These are phyloP conservation scores for Pseudogymnoascus sp. DNA, from an alignment of 2,329 filamentous ascomycete genomes.

Conservation along the genomic window DNA sequence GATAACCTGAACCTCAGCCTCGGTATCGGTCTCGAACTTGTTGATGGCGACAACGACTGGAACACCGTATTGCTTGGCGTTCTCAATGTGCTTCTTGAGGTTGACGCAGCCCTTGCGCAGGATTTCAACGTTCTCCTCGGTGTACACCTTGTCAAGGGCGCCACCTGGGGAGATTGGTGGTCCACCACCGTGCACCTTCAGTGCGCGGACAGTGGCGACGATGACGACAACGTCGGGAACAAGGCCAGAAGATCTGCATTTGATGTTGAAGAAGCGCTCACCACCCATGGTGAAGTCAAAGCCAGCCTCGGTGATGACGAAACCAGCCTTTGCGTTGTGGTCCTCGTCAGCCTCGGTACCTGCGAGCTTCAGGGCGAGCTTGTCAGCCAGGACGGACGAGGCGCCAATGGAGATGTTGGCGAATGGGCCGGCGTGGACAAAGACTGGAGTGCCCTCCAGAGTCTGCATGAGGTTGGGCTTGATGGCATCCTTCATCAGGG, in stretches of 20 bases:
- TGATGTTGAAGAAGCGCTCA: slow-evolving; percentile 99
- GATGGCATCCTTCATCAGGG: slow-evolving; percentile 95
- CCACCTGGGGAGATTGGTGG: slow-evolving; percentile 88
- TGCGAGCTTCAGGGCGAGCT: slow-evolving; percentile 89
- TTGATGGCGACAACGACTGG: slow-evolving; percentile 97
- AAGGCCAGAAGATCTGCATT: slow-evolving; percentile 90
- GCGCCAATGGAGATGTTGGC: slow-evolving; percentile 98
- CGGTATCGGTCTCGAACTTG: slow-evolving; percentile 88
- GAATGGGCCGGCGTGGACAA: slow-evolving; percentile 95
- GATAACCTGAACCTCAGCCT: slow-evolving; percentile 82
- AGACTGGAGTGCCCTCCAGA: slow-evolving; percentile 91
- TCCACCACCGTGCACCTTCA: slow-evolving; percentile 95
- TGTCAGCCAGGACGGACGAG: slow-evolving; percentile 90
- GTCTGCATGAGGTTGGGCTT: slow-evolving; percentile 99
- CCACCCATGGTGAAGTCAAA: slow-evolving; percentile 99
- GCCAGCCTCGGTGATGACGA: slow-evolving; percentile 92
- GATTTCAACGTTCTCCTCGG: slow-evolving; percentile 86
- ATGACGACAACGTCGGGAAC: slow-evolving; percentile 90
- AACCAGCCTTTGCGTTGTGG: slow-evolving; percentile 73
- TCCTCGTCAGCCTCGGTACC: slow-evolving; percentile 91
- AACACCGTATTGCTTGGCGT: slow-evolving; percentile 81
- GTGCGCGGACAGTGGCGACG: slow-evolving; percentile 87
- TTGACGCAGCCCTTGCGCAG: slow-evolving; percentile 88
- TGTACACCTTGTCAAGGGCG: slow-evolving; percentile 79
- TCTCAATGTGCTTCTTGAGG: slow-evolving; percentile 88